These are phyloP conservation scores for Ceratocystis cubensis DNA, from an alignment of 2,329 filamentous ascomycete species.

Conservation along the genomic window DNA sequence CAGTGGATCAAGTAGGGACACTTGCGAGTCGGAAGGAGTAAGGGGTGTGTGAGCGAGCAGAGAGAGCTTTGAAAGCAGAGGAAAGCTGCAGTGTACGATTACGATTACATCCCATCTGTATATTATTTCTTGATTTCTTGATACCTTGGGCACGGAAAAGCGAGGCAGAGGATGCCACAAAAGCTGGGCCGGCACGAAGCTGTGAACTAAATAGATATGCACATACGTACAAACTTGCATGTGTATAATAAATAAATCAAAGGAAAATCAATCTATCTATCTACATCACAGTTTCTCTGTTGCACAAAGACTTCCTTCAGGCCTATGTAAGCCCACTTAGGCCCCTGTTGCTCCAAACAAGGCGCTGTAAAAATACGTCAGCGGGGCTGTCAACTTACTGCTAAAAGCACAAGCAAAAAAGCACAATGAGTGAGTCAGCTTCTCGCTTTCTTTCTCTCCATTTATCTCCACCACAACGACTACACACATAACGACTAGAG, in stretches of 20 bases:
- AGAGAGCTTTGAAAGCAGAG: not conserved
- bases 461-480: constrained; percentile 6
- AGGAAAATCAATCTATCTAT: not conserved
- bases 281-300: too few species aligned
- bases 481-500: not conserved
- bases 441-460: not conserved
- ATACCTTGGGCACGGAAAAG: too few species aligned
- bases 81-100: not conserved
- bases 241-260: not conserved
- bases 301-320: not conserved
- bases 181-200: too few species aligned
- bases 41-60: not conserved
- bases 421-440: constrained; percentile 10
- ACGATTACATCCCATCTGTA: not conserved
- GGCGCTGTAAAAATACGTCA: not conserved
- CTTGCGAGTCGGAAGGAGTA: not conserved
- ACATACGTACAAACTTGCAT: too few species aligned
- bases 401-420: constrained; percentile 7
- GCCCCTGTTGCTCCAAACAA: not conserved
- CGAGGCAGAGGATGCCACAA: too few species aligned
- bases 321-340: not conserved
- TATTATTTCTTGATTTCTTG: not conserved
- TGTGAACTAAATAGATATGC: not conserved
- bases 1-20: not conserved
- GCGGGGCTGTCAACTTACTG: not conserved